Conservation (phyloP, 1,139 yeast genomes). For the Yamadazyma triangularis region DNA sequence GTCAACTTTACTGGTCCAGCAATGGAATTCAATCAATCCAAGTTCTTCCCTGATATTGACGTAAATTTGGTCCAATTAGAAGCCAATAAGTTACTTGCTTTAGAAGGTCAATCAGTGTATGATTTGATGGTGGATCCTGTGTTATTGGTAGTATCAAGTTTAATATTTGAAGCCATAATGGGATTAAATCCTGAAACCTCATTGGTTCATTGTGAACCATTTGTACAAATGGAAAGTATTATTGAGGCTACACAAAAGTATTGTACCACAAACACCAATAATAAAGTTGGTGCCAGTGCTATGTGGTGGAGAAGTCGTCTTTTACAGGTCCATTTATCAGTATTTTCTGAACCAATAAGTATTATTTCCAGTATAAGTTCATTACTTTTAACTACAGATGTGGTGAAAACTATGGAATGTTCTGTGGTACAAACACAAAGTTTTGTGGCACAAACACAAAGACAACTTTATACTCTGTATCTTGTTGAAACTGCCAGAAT, state of each 20-base stretch:
- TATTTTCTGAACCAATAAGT: conserved; percentile 56
- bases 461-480: conserved; percentile 41
- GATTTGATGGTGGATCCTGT: conserved; percentile 55
- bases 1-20: conserved; percentile 84
- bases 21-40: conserved; percentile 31
- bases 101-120: conserved; percentile 64
- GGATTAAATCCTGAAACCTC: conserved; percentile 25
- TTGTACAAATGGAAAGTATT: conserved; percentile 18
- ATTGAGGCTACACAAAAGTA: conserved; percentile 6
- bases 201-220: conserved; percentile 19
- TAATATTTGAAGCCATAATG: conserved; percentile 49
- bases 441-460: too few relatives aligned
- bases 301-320: conserved; percentile 76
- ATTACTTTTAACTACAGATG: conserved; percentile 29
- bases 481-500: conserved; percentile 65
- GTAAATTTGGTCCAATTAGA: conserved; percentile 25
- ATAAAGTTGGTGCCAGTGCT: conserved; percentile 41
- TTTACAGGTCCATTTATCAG: conserved; percentile 55
- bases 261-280: conserved; percentile 3
- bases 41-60: conserved; percentile 30
- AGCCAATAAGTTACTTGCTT: conserved; percentile 34
- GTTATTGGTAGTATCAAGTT: conserved; percentile 42
- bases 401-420: conserved; percentile 27
- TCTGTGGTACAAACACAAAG: conserved; percentile 19
- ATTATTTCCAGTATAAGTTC: conserved; percentile 39